Percentiles rank a stretch among this genome's conserved stretches.
Evolutionary conservation across 2,329 filamentous ascomycete species (phyloP).

Genomic region (Myriosclerotinia curreyana): DNA sequence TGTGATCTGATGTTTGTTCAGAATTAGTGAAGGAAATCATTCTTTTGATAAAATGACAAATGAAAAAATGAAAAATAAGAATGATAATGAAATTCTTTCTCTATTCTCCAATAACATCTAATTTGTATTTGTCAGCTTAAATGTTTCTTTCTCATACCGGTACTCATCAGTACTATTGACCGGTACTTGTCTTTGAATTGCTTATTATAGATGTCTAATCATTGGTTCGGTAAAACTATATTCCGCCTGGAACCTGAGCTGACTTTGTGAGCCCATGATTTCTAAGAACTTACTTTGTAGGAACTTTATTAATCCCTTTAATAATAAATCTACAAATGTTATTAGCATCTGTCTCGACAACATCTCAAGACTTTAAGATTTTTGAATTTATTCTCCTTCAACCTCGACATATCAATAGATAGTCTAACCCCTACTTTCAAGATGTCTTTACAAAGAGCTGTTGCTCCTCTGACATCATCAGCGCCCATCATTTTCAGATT

Average conservation of each 20-base stretch:
- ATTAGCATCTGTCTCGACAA: background rate
- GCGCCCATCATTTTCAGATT: slow-evolving; percentile 35
- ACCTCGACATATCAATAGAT: background rate
- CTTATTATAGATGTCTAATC: slow-evolving; percentile 11
- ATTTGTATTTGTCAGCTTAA: too few species aligned
- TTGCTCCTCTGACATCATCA: slow-evolving; percentile 38
- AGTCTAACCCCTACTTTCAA: background rate
- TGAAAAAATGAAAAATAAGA: too few species aligned
- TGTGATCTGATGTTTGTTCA: too few species aligned
- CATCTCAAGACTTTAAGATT: background rate
- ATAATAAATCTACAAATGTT: slow-evolving; percentile 14
- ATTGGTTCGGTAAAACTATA: slow-evolving; percentile 20
- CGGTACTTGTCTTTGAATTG: slow-evolving; percentile 10
- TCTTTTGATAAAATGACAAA: too few species aligned
- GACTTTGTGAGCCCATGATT: slow-evolving; percentile 21
- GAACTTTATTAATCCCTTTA: background rate
- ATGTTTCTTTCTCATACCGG: background rate
- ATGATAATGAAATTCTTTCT: too few species aligned
- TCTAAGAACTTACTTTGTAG: slow-evolving; percentile 18
- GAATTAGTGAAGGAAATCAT: too few species aligned
- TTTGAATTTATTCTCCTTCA: background rate
- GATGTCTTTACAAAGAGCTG: slow-evolving; percentile 37
- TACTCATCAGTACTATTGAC: too few species aligned
- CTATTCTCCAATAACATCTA: background rate
- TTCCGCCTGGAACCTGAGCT: slow-evolving; percentile 12